phyloP scores from a whole-genome alignment of 257 asterid genomes.

The Paraleonurus japonicus region DNA sequence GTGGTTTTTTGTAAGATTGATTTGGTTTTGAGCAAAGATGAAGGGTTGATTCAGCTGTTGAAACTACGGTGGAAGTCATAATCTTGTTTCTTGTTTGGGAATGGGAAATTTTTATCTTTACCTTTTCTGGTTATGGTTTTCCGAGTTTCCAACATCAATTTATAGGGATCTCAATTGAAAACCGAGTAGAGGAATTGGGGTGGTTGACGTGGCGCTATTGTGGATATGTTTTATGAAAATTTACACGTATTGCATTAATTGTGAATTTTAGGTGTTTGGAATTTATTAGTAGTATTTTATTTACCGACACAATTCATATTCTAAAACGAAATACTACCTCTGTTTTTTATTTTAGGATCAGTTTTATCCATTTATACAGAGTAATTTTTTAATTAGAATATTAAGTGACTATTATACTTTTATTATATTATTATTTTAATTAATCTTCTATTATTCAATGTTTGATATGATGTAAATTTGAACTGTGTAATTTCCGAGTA shows the following conservation, averaged over 20 bases:
- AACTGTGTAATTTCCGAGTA: too few relatives aligned
- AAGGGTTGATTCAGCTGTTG: constrained; percentile 11
- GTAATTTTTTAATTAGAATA: too few relatives aligned
- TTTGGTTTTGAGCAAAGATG: constrained; percentile 9
- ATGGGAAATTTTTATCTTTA: background rate
- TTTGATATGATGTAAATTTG: too few relatives aligned
- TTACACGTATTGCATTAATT: background rate
- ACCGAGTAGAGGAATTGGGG: background rate
- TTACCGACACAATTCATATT: too few relatives aligned
- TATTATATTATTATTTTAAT: too few relatives aligned
- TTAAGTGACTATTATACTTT: too few relatives aligned
- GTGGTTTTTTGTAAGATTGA: background rate
- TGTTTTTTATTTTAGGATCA: too few relatives aligned
- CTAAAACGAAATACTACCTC: too few relatives aligned
- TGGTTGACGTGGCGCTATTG: background rate
- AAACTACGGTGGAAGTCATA: constrained; percentile 23
- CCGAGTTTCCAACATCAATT: background rate
- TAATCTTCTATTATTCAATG: too few relatives aligned
- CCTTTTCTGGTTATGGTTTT: background rate
- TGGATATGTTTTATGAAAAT: background rate
- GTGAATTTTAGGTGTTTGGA: too few relatives aligned
- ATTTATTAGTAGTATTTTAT: too few relatives aligned
- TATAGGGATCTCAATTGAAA: background rate
- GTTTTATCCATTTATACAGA: too few relatives aligned
- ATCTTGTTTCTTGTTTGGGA: background rate